Evolutionary conservation across 2,329 filamentous ascomycete genomes (phyloP).

Genomic region (Pyrenophora teres): DNA sequence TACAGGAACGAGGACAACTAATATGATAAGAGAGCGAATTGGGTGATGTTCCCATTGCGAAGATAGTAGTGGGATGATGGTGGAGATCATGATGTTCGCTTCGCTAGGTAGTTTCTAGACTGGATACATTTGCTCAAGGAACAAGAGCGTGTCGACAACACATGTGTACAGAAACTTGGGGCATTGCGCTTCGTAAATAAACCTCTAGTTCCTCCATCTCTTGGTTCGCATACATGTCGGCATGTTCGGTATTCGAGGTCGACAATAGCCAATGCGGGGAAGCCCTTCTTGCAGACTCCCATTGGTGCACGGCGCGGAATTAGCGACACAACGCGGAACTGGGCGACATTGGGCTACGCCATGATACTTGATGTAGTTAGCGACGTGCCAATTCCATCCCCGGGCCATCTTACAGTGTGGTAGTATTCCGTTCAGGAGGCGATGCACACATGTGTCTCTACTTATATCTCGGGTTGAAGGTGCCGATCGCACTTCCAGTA

Average conservation of each 20-base stretch:
- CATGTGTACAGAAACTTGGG: too few relatives aligned
- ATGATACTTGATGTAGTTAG: not conserved
- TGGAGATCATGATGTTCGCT: slow-evolving; percentile 34
- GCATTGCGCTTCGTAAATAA: not conserved
- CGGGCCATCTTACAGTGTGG: not conserved
- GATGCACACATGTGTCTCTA: too few relatives aligned
- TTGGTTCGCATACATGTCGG: not conserved
- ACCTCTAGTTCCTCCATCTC: not conserved
- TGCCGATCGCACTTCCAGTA: too few relatives aligned
- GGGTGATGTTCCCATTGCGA: slow-evolving; percentile 31
- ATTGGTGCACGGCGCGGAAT: slow-evolving; percentile 19
- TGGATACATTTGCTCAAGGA: not conserved
- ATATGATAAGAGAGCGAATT: slow-evolving; percentile 26
- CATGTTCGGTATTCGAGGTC: not conserved
- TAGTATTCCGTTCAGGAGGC: too few relatives aligned
- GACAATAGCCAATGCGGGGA: slow-evolving; percentile 22
- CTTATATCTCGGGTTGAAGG: too few relatives aligned
- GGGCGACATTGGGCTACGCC: not conserved
- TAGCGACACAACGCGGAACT: slow-evolving; percentile 17
- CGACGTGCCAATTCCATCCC: too few relatives aligned
- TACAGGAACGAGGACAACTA: slow-evolving; percentile 37
- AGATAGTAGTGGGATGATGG: slow-evolving; percentile 30
- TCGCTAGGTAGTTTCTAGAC: not conserved
- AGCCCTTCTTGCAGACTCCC: not conserved
- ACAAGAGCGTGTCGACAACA: not conserved